phyloP scores from a whole-genome alignment of 2,329 filamentous ascomycete species.

The Ophiostoma fasciatum region DNA sequence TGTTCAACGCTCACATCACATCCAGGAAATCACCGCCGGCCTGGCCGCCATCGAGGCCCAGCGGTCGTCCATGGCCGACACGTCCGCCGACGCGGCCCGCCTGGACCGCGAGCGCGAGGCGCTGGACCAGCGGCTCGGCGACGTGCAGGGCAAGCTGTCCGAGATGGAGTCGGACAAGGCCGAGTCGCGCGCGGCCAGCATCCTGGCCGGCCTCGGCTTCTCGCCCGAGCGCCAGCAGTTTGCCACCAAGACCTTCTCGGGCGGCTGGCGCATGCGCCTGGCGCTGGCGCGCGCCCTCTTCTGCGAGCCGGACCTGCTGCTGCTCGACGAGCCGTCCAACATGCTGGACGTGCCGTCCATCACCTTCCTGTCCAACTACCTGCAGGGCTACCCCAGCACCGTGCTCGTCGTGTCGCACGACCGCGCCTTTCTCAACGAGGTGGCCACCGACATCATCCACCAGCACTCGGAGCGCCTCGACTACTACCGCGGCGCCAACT shows the following conservation, averaged over 20 bases:
- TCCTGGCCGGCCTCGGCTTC: slow-evolving; percentile 92
- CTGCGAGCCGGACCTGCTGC: slow-evolving; percentile 87
- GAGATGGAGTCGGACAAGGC: slow-evolving; percentile 99
- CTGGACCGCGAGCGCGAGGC: slow-evolving; percentile 81
- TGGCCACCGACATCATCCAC: slow-evolving; percentile 98
- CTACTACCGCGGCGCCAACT: slow-evolving; percentile 97
- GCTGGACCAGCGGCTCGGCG: slow-evolving; percentile 76
- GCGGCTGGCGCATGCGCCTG: slow-evolving; percentile 98
- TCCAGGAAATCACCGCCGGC: slow-evolving; percentile 58
- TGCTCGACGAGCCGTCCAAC: slow-evolving; percentile 98
- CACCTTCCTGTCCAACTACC: slow-evolving; percentile 91
- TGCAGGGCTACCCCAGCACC: slow-evolving; percentile 86
- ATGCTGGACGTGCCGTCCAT: slow-evolving; percentile 99
- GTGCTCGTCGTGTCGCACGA: slow-evolving; percentile 97
- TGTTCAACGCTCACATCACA: too few species aligned
- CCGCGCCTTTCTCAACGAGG: slow-evolving; percentile 95
- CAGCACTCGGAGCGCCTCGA: slow-evolving; percentile 94
- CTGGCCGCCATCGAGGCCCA: slow-evolving; percentile 65
- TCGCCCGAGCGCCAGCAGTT: slow-evolving; percentile 82
- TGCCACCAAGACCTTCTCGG: slow-evolving; percentile 94
- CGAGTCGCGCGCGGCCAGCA: slow-evolving; percentile 86
- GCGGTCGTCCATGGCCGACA: slow-evolving; percentile 71
- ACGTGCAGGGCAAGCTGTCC: slow-evolving; percentile 79
- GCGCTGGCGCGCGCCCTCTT: slow-evolving; percentile 90
- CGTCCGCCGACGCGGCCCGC: slow-evolving; percentile 72